These are phyloP conservation scores for Paramecium tetraurelia DNA, from an alignment of 73 alveolate genomes.

Conservation along the genomic window DNA sequence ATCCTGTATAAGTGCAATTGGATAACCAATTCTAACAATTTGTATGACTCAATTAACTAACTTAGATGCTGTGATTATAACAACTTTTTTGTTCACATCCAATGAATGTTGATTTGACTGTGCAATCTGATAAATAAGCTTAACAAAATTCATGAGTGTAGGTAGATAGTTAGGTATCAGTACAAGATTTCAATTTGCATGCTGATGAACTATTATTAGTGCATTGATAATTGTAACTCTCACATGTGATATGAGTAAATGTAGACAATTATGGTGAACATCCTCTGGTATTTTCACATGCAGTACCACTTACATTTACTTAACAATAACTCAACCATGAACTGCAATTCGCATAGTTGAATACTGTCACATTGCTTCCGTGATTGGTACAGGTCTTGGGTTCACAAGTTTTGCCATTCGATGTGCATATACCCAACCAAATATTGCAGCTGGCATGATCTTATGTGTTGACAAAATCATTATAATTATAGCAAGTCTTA, in stretches of 20 bases:
- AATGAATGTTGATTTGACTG: background rate
- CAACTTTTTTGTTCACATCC: conserved; percentile 32
- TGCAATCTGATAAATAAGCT: conserved; percentile 4
- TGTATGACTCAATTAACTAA: background rate
- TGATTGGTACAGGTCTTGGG: background rate
- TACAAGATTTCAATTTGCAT: background rate
- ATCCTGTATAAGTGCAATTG: background rate
- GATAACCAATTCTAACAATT: background rate
- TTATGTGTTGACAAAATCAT: background rate
- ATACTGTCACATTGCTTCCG: background rate
- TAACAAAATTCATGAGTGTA: background rate
- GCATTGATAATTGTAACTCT: background rate
- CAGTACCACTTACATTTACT: conserved; percentile 1
- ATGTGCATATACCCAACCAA: background rate
- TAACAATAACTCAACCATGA: background rate
- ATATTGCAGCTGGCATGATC: background rate
- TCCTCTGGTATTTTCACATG: background rate
- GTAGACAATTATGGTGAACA: background rate
- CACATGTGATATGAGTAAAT: background rate
- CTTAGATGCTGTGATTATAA: background rate
- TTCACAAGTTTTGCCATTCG: background rate
- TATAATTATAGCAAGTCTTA: background rate
- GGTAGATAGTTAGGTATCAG: background rate
- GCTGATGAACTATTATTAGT: background rate
- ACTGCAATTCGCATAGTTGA: background rate